These are phyloP conservation scores for Aspergillus spinulosporus DNA, from an alignment of 2,329 filamentous ascomycete genomes.

Conservation along the genomic window DNA sequence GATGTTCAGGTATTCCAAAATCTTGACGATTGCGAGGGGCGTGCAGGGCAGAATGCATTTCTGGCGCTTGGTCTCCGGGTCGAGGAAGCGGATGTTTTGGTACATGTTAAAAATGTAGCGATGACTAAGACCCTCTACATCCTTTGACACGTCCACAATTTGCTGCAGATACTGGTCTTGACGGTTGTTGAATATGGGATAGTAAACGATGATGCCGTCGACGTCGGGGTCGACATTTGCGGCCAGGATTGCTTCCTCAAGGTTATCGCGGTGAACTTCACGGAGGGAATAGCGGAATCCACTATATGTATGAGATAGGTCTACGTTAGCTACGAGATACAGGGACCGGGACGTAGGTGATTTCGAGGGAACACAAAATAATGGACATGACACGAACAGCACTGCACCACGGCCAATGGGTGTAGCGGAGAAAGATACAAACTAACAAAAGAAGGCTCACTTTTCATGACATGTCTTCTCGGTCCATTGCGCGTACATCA, in stretches of 20 bases:
- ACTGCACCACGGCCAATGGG: conserved; percentile 1
- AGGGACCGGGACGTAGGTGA: neutral
- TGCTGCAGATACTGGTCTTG: conserved; percentile 97
- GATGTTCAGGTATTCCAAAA: conserved; percentile 90
- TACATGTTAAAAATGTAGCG: conserved; percentile 99
- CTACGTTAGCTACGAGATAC: conserved; percentile 25
- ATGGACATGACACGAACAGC: neutral
- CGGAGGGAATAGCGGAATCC: conserved; percentile 88
- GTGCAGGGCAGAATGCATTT: conserved; percentile 97
- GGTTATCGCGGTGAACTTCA: conserved; percentile 77
- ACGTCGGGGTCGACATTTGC: conserved; percentile 77
- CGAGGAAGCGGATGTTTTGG: conserved; percentile 93
- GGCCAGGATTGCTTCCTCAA: conserved; percentile 83
- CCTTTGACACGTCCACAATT: conserved; percentile 84
- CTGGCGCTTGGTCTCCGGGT: conserved; percentile 64
- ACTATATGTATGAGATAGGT: conserved; percentile 48
- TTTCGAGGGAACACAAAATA: conserved; percentile 3
- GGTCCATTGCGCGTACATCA: conserved; percentile 96
- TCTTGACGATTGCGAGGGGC: conserved; percentile 93
- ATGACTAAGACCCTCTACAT: conserved; percentile 93
- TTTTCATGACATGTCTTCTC: conserved; percentile 95
- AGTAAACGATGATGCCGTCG: conserved; percentile 96
- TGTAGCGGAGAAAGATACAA: conserved; percentile 7
- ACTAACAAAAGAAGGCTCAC: conserved; percentile 57
- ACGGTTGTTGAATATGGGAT: conserved; percentile 87